Percentiles rank a stretch among this genome's conserved stretches.
These are phyloP conservation scores for Zygoascus meyerae DNA, from an alignment of 1,139 yeast genomes.

Conservation along the genomic window DNA sequence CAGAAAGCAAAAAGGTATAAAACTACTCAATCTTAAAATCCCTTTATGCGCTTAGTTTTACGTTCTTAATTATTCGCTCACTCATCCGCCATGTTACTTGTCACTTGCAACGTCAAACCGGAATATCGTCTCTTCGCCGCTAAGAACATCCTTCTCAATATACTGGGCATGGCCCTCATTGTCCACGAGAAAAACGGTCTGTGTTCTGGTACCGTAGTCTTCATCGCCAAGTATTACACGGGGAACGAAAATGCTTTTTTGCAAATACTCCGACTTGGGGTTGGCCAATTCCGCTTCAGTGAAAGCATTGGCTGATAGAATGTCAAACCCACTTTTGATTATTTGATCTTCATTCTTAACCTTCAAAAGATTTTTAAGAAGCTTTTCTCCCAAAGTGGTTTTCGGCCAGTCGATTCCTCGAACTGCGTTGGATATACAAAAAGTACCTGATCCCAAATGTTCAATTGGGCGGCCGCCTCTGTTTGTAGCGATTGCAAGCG, in stretches of 20 bases:
- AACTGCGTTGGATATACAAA: conserved; percentile 17
- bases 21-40: too few relatives aligned
- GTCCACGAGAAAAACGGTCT: conserved; percentile 65
- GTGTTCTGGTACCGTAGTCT: conserved; percentile 82
- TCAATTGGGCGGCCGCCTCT: conserved; percentile 17
- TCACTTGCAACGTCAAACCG: neutral
- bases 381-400: conserved; percentile 46
- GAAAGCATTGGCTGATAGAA: conserved; percentile 48
- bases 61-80: too few relatives aligned
- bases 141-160: conserved; percentile 5
- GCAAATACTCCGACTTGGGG: conserved; percentile 33
- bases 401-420: conserved; percentile 60
- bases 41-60: too few relatives aligned
- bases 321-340: conserved; percentile 46
- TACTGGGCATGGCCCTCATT: conserved; percentile 25
- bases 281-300: conserved; percentile 22
- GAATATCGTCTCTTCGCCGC: neutral
- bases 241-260: conserved; percentile 66
- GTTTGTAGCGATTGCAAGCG: conserved; percentile 29
- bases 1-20: too few relatives aligned
- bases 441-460: conserved; percentile 1
- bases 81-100: neutral
- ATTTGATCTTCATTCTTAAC: conserved; percentile 37
- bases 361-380: conserved; percentile 40
- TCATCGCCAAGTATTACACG: conserved; percentile 38